Evolutionary conservation across 1,284 basidiomycete genomes (phyloP), one percentile per base, ranked within the genome.

Genomic region (Trametes polyzona): DNA sequence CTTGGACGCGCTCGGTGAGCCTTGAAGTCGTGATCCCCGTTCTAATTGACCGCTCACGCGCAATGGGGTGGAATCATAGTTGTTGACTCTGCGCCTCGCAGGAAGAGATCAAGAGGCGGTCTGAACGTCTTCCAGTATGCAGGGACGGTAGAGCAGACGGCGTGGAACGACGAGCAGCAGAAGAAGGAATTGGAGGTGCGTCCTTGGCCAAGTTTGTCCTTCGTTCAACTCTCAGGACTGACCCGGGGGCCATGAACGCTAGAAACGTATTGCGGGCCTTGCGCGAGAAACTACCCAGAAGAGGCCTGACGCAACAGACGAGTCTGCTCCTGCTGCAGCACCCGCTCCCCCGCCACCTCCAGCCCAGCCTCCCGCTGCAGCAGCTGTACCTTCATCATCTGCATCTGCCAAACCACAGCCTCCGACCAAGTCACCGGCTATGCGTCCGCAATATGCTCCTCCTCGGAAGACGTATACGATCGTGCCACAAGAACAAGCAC

Each of bases 91-190:
- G 74, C 77, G 4, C 71, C 75, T 26, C 79, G 77, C 43, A 75
- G 81, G 61, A 91, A 90, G 74, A 88, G 83, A 66, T 77, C 83
- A 2, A 79, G 81, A 8, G 80, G 79, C 23, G 82, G 79, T 5
- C 59, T 83, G 26, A 84, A 85, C 48, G 79, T 92, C 30, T 92
- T 92, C 65, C 84, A 90, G 67, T 91, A 90, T 69, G 88, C 87
- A 0, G 83, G 86, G 65, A 92, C 90, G 0, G 83, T 92, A n/a
- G 89, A 90, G 61, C 73, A 78, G 26, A 78, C 76, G 27, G 81
- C 77, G 39, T 92, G 88, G 88, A 75, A 86, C 40, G 81, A 89
- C 66, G 81, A 79, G 47, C 70, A 75, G 55, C 69, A 75, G 54
- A 79, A 82, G 63, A 79, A 80, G 63, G 81, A 78, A 44, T 78